Conservation (phyloP, 1,284 basidiomycete genomes). For the Ustilago shanxiensis region DNA sequence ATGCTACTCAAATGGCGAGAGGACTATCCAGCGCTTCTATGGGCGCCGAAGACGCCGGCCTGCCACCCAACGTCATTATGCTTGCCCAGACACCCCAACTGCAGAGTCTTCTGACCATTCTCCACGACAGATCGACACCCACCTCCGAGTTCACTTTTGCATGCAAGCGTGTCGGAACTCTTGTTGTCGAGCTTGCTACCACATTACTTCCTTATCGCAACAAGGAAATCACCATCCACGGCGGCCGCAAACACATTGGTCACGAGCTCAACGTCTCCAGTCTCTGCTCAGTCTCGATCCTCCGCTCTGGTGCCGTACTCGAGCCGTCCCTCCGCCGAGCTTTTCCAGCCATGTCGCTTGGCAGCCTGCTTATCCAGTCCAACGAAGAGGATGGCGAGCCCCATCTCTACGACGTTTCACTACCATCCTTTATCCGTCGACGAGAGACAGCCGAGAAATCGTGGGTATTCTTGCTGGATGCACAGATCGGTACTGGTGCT, state of each 20-base stretch:
- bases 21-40: conserved; percentile 19
- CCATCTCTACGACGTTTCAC: conserved; percentile 82
- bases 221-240: conserved; percentile 75
- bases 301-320: conserved; percentile 88
- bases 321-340: conserved; percentile 90
- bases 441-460: conserved; percentile 74
- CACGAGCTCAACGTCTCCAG: conserved; percentile 76
- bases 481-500: conserved; percentile 95
- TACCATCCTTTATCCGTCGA: conserved; percentile 75
- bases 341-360: conserved; percentile 86
- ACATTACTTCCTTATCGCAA: conserved; percentile 80
- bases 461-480: conserved; percentile 91
- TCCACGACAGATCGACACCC: conserved; percentile 79
- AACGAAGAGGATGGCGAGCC: conserved; percentile 88
- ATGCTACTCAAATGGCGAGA: conserved; percentile 10
- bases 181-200: conserved; percentile 87
- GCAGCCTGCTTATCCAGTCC: conserved; percentile 88
- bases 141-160: conserved; percentile 87
- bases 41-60: conserved; percentile 25
- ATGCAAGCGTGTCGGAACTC: conserved; percentile 84
- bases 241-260: conserved; percentile 78
- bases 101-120: conserved; percentile 77
- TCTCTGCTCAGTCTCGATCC: conserved; percentile 85
- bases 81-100: conserved; percentile 86
- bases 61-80: conserved; percentile 76